phyloP scores from a whole-genome alignment of 305 asterid species.

The Fraxinus nigra region DNA sequence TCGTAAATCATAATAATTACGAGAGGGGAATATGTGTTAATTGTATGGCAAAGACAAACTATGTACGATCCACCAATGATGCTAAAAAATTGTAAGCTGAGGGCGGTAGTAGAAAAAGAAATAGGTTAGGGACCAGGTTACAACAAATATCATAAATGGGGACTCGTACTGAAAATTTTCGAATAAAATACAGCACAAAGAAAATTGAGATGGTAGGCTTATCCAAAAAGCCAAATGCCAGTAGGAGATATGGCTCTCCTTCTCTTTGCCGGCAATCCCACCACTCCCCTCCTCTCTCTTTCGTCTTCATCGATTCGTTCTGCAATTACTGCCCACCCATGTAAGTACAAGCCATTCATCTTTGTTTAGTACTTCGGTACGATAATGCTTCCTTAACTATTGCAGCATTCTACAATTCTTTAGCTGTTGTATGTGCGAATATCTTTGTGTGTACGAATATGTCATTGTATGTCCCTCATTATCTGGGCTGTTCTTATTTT shows the following conservation, averaged over 20 bases:
- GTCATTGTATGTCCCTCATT: neutral
- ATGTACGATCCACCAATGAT: neutral
- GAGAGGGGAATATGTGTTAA: no score
- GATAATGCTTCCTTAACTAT: neutral
- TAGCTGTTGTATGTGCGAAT: neutral
- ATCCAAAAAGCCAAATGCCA: neutral
- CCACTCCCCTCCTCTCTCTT: constrained; percentile 24
- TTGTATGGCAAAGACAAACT: neutral
- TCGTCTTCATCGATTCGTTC: constrained; percentile 30
- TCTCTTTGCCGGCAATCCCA: constrained; percentile 27
- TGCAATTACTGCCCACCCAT: constrained; percentile 22
- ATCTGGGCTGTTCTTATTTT: neutral
- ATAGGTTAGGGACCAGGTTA: neutral
- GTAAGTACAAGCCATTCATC: constrained; percentile 25
- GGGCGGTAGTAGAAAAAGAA: neutral
- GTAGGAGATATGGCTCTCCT: constrained; percentile 39
- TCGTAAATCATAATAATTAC: no score
- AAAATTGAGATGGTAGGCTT: neutral
- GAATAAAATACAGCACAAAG: neutral
- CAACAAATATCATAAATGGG: neutral
- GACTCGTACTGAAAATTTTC: neutral
- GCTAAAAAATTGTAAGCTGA: no score
- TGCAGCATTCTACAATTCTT: constrained; percentile 4
- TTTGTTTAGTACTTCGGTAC: neutral
- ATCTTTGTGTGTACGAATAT: neutral